Base-by-base conservation (phyloP, 1,139 yeast species). In the Yamadazyma conglobata region DNA sequence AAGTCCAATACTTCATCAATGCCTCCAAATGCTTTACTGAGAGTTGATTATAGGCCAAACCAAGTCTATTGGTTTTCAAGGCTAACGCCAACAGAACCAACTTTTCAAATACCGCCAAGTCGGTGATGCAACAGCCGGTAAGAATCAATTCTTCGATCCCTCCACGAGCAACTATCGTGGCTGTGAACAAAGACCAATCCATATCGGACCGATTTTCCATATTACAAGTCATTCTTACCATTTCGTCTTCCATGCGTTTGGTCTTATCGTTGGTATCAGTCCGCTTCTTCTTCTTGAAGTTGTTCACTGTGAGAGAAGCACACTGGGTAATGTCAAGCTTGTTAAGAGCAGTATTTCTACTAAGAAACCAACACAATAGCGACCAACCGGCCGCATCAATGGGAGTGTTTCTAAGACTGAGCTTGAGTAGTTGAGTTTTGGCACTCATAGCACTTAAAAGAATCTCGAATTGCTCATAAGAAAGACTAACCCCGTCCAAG, bases 181-280 rank as follows among this genome's bases (percentile, higher is more conserved):
- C 89, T 4, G 79, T 77, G 39, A 83, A 63, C 25, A 82, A 55
- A 14, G 79, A 64, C 93, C 93, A 83, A 47, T 83, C 84, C 80
- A 79, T 77, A 37, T 81, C 89, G 6, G 79, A 66, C 44, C 93
- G 61, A 38, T 78, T 71, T 11, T 73, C 73, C 35, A 57, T 52
- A 43, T 77, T 76, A 42, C 79, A 70, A 12, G 51, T 50, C 93
- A 82, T 83, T 47, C 88, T 60, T 2, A 39, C 50, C 6, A 66
- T 41, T 4, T 48, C 56, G 9, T 55, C 60, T 13, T 58, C 65
- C 24, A 51, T 52, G 10, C 48, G 39, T 26, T 46, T 49, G 4
- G 44, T 35, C 15, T 51, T 52, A 13, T 44, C 50, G 10, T 35
- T 37, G 4, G 44, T 25, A 15, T 35, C 33, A 35, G 50, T 51